Base-by-base conservation (phyloP, 768 basidiomycete species). In the Tulasnella sp. region DNA sequence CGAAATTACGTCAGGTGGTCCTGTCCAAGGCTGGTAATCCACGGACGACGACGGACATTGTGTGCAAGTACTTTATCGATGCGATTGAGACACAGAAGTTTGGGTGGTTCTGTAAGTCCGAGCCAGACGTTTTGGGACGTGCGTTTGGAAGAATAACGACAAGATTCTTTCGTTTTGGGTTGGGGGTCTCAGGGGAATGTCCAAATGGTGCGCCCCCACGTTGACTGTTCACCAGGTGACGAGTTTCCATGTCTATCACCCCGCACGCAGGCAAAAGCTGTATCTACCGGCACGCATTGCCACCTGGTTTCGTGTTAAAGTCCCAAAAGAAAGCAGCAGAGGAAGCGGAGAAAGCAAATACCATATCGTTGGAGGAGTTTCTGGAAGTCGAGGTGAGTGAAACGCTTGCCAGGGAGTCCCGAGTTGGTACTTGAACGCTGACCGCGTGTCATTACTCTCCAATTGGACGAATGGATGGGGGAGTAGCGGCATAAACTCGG, bases 21-120 rank as follows among this genome's bases (percentile, higher is more conserved):
- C 63, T 81, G 15, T 85, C 83, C 8, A 93, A 91, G 69, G 77
- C 81, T 61, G 93, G 93, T 25, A 96, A 93, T 70, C 90, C 88
- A 49, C 78, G 83, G 63, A 94, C 88, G 23, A 85, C 83, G 2
- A 98, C 94, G 35, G 94, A 98, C 66, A 96, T 99, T 66, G 94
- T 99, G 3, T 99, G 96, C 82, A 98, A 94, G 70, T 81, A 72
- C 73, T 99, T 99, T 67, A 86, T 99, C 64, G 83, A 94, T 66
- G 94, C 96, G 43, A 94, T 99, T 67, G 96, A 99, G 68, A 74
- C 76, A 2, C 81, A 87, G 67, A 92, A 90, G 76, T 90, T 86
- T 65, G 89, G 90, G 25, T 93, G 91, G 91, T 94, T 94, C 75
- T 94, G 90, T 90, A 53, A 58, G 61, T 67, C 62, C 17, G 12